Evolutionary conservation across 1,284 basidiomycete genomes (phyloP), one percentile per base, ranked within the genome.

Genomic region (Microbotryum intermedium): DNA sequence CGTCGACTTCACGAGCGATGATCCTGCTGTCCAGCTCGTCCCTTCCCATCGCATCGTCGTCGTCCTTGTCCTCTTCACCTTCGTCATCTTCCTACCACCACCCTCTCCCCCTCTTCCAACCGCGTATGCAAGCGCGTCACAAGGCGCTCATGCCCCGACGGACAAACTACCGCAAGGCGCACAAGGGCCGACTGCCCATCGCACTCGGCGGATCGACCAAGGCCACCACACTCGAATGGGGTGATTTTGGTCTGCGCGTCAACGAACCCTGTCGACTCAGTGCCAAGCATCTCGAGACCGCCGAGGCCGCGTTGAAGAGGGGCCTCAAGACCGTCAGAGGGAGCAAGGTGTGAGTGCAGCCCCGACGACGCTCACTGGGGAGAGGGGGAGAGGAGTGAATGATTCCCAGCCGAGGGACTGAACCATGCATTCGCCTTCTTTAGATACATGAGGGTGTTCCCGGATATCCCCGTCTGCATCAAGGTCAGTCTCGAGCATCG

Each of bases 381-480:
- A n/a, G n/a, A n/a, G n/a, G n/a, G n/a, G n/a, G n/a, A n/a, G n/a
- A n/a, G n/a, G n/a, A n/a, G n/a, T n/a, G n/a, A n/a, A n/a, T n/a
- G n/a, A n/a, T n/a, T n/a, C n/a, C 34, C 3, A 16, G 18, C 4
- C 10, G 13, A 16, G 34, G 13, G 13, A 39, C 10, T 39, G 13
- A 39, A 10, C 10, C n/a, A n/a, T n/a, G n/a, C n/a, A n/a, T 21
- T 25, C 13, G 34, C 23, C 23, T n/a, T 25, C 20, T 30, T 2
- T 47, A 68, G 66, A 39, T 92, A 83, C 75, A 74, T 97, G 75
- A 81, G 93, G 28, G 86, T 97, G 28, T 98, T 97, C 77, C 94
- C 94, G 4, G 91, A 97, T 77, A 85, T 97, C 59, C 92, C 94
- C 3, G 91, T 98, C 60, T 97, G 93, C 78, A 86, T 97, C 60